Conservation (phyloP, 2,329 filamentous ascomycete genomes). For the Mycogone perniciosa region DNA sequence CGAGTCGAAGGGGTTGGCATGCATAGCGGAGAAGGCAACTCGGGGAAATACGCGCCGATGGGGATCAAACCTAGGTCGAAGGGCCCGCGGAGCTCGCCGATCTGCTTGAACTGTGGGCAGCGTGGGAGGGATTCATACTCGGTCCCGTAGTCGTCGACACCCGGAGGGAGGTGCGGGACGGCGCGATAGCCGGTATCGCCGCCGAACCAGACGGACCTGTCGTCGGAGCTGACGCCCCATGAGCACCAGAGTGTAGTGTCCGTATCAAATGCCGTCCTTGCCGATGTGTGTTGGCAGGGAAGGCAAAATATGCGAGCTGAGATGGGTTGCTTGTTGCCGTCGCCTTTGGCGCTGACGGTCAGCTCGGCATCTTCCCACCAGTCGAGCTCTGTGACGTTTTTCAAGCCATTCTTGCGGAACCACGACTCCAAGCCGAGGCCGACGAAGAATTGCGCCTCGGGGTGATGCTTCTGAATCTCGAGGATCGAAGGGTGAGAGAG, state of each 20-base stretch:
- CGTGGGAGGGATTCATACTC: slow-evolving; percentile 60
- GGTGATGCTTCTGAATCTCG: slow-evolving; percentile 64
- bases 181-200: slow-evolving; percentile 87
- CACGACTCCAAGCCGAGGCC: slow-evolving; percentile 76
- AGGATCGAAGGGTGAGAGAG: slow-evolving; percentile 70
- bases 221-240: slow-evolving; percentile 70
- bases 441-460: slow-evolving; percentile 80
- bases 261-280: slow-evolving; percentile 61
- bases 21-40: slow-evolving; percentile 68
- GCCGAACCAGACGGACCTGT: slow-evolving; percentile 77
- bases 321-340: slow-evolving; percentile 42
- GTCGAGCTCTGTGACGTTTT: slow-evolving; percentile 80
- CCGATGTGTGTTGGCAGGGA: slow-evolving; percentile 77
- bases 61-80: slow-evolving; percentile 91
- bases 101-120: slow-evolving; percentile 80
- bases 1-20: slow-evolving; percentile 78
- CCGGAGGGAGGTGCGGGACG: slow-evolving; percentile 58
- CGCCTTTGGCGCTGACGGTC: slow-evolving; percentile 40
- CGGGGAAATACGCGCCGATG: slow-evolving; percentile 80
- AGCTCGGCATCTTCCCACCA: slow-evolving; percentile 88
- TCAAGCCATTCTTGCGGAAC: slow-evolving; percentile 66
- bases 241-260: slow-evolving; percentile 79
- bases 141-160: slow-evolving; percentile 62
- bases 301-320: slow-evolving; percentile 68
- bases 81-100: slow-evolving; percentile 71